Conservation (phyloP, 2,329 filamentous ascomycete species). For the Madurella fahalii region DNA sequence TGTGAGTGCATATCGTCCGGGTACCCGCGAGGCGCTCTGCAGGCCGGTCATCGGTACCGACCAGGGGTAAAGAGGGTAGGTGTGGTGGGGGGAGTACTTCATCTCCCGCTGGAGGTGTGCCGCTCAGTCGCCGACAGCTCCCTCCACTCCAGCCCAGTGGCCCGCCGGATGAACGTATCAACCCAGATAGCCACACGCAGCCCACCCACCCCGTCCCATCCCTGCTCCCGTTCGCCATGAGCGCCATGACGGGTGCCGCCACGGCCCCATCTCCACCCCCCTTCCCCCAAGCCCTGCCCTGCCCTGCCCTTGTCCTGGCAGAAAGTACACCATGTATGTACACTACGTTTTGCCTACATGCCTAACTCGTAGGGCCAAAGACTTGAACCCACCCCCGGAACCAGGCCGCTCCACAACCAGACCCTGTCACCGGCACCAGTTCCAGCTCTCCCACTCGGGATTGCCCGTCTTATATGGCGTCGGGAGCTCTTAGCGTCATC, state of each 20-base stretch:
- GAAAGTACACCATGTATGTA: background rate
- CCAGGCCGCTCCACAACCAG: conserved; percentile 12
- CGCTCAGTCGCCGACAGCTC: conserved; percentile 1
- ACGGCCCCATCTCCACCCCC: conserved; percentile 10
- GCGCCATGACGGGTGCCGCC: conserved; percentile 17
- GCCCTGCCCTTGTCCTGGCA: background rate
- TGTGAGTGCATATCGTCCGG: conserved; percentile 5
- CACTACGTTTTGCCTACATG: background rate
- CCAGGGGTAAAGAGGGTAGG: conserved; percentile 2
- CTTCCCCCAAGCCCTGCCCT: conserved; percentile 13
- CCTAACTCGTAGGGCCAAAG: conserved; percentile 6
- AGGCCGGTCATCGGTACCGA: background rate
- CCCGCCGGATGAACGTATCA: conserved; percentile 9
- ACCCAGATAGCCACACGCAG: conserved; percentile 2
- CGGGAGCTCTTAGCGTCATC: conserved; percentile 19
- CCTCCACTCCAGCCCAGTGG: conserved; percentile 16
- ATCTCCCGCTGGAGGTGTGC: conserved; percentile 9
- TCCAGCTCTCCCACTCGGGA: conserved; percentile 18
- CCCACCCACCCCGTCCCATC: background rate
- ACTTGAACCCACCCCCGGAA: conserved; percentile 13
- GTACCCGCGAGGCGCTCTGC: conserved; percentile 2
- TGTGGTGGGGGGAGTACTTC: background rate
- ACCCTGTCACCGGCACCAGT: conserved; percentile 11
- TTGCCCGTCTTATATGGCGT: conserved; percentile 26
- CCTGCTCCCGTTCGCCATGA: conserved; percentile 19